Evolutionary conservation across 108 stramenopile species (phyloP).

Genomic region (Fragilaria crotonensis): DNA sequence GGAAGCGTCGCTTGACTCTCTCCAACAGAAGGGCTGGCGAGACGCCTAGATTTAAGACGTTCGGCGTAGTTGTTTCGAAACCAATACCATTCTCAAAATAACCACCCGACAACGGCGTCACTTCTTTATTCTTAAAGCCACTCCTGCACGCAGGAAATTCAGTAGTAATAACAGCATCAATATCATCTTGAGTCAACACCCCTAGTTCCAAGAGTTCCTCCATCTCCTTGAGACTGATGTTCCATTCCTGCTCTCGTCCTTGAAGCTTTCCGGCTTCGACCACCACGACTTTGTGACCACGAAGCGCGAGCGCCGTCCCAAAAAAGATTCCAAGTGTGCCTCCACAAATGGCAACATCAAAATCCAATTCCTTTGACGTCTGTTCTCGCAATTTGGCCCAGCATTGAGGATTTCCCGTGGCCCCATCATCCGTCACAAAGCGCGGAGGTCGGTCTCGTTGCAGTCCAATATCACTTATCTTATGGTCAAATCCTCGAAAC

Average conservation of each 20-base stretch:
- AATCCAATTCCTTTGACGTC: slow-evolving; percentile 39
- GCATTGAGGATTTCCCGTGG: slow-evolving; percentile 48
- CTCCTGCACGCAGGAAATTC: slow-evolving; percentile 73
- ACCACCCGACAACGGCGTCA: slow-evolving; percentile 52
- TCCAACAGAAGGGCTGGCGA: slow-evolving; percentile 56
- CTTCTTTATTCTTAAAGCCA: slow-evolving; percentile 69
- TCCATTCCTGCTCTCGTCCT: slow-evolving; percentile 94
- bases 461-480: no score
- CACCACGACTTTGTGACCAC: slow-evolving; percentile 65
- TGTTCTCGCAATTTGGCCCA: slow-evolving; percentile 56
- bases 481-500: slow-evolving; percentile 48
- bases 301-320: slow-evolving; percentile 68
- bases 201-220: slow-evolving; percentile 69
- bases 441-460: slow-evolving; percentile 38
- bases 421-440: slow-evolving; percentile 69
- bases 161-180: slow-evolving; percentile 65
- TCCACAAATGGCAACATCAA: slow-evolving; percentile 84
- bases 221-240: slow-evolving; percentile 82
- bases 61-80: slow-evolving; percentile 62
- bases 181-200: slow-evolving; percentile 67
- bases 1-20: slow-evolving; percentile 45
- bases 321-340: slow-evolving; percentile 91
- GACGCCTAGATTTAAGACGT: slow-evolving; percentile 73
- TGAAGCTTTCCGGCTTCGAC: slow-evolving; percentile 76
- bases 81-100: slow-evolving; percentile 77